Evolutionary conservation across 169 alveolate genomes (phyloP), one percentile per base, ranked within the genome.

Genomic region (Miamiensis avidus): DNA sequence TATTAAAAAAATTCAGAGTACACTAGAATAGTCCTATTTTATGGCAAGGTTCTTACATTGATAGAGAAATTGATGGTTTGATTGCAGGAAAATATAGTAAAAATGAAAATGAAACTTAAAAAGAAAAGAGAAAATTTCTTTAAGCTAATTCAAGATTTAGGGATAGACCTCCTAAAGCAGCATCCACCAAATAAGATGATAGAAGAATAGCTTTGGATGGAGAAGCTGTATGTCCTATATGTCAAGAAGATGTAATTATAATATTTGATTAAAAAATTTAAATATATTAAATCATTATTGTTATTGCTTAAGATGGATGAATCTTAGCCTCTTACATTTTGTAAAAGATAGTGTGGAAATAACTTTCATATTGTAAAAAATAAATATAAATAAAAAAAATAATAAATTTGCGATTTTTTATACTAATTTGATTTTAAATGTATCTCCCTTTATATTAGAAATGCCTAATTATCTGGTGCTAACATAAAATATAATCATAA

Each of bases 201-300:
- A 49, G 20, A 34, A 86, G 86, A 86, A 83, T 83, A 87, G 79
- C 87, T 33, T 78, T 89, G 34, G 86, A 86, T 33, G 93, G 86
- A 83, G 93, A 89, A 78, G 84, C 91, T 65, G 86, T 89, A 65
- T 89, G 93, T 73, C 91, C 91, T 34, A 89, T 89, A 16, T 89
- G 93, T 75, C 87, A 89, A 86, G 93, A 89, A 75, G 91, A 89
- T 74, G 85, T 89, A 89, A 85, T 82, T 85, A 29, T 85, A 11
- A 82, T 84, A 31, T 85, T 82, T n/a, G n/a, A n/a, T n/a, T n/a
- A n/a, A n/a, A n/a, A n/a, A n/a, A n/a, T n/a, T n/a, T n/a, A n/a
- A n/a, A n/a, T n/a, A n/a, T n/a, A n/a, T n/a, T n/a, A n/a, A n/a
- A n/a, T n/a, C n/a, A n/a, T n/a, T n/a, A n/a, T n/a, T n/a, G n/a